These are phyloP conservation scores for Miscanthus lutarioriparius DNA, from an alignment of 176 grass and related monocot genomes.

Conservation along the genomic window DNA sequence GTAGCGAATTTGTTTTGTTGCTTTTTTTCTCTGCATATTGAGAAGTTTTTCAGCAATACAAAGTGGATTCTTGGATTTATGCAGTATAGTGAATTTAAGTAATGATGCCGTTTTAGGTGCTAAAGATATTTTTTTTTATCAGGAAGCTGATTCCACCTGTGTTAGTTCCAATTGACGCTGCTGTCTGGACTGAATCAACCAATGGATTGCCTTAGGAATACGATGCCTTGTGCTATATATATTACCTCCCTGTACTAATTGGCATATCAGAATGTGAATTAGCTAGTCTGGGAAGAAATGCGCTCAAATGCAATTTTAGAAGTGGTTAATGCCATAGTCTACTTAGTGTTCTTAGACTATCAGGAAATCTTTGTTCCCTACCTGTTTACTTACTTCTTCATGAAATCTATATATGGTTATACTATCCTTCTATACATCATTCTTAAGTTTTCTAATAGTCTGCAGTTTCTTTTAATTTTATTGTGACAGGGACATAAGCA, in stretches of 20 bases:
- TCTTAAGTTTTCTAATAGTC: neutral
- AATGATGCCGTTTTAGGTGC: neutral
- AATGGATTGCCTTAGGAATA: neutral
- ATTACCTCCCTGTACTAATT: neutral
- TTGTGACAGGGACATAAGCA: constrained; percentile 83
- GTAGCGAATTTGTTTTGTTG: neutral
- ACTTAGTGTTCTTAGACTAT: neutral
- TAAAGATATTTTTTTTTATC: neutral
- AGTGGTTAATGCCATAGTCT: neutral
- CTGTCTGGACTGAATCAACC: neutral
- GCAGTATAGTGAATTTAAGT: neutral
- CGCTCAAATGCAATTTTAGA: neutral
- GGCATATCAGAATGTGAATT: neutral
- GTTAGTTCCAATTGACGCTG: neutral
- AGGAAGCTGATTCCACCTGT: neutral
- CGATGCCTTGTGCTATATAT: neutral
- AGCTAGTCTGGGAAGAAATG: neutral
- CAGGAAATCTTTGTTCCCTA: neutral
- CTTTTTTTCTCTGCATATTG: neutral
- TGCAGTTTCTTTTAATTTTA: constrained; percentile 26
- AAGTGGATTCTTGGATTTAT: neutral
- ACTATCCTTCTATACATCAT: neutral
- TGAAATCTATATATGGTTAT: neutral
- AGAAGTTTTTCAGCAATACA: neutral
- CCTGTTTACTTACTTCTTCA: neutral